Evolutionary conservation across 306 rosid species (phyloP), one percentile per base, ranked within the genome.

Genomic region (Alnus rubra): DNA sequence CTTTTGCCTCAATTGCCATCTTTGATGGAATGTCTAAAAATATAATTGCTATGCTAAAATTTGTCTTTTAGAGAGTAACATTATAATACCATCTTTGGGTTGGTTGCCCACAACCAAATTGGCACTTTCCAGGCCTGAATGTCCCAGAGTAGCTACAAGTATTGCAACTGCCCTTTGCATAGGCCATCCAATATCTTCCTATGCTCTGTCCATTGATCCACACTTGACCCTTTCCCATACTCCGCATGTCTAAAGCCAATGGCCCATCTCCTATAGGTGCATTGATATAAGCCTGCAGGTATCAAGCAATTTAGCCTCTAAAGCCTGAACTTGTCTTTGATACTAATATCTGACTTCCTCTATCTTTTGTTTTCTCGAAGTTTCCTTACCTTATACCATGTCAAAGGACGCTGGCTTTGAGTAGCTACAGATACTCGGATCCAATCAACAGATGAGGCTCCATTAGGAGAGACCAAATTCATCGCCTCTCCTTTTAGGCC

Each of bases 141-240:
- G 99, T 85, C 72, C 97, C 97, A 5, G 93, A 48, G 69, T 96
- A 96, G 81, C 80, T 80, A 70, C 98, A 95, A 58, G 86, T 42
- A 63, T 65, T 77, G 77, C 99, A 95, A 83, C 83, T 73, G 51
- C 97, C 98, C 30, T 93, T 89, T 56, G 98, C 99, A 81, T 86
- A 95, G 79, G 83, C 87, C 90, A 86, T 88, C 99, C 99, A 95
- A 78, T 95, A 95, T 81, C 99, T 89, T 80, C 99, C 99, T 49
- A 95, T 91, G 80, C 97, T 93, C 58, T 91, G 91, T 30, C 99
- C 99, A 76, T 96, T 96, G 90, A 96, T 88, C 99, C 99, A 96
- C 30, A 86, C 94, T 88, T 96, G 99, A 78, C 99, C 99, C 74
- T 93, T 96, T 78, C 97, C 99, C 99, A 96, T 96, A 45, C 93